phyloP scores from a whole-genome alignment of 2,329 filamentous ascomycete species.

The Parastagonospora nodorum region DNA sequence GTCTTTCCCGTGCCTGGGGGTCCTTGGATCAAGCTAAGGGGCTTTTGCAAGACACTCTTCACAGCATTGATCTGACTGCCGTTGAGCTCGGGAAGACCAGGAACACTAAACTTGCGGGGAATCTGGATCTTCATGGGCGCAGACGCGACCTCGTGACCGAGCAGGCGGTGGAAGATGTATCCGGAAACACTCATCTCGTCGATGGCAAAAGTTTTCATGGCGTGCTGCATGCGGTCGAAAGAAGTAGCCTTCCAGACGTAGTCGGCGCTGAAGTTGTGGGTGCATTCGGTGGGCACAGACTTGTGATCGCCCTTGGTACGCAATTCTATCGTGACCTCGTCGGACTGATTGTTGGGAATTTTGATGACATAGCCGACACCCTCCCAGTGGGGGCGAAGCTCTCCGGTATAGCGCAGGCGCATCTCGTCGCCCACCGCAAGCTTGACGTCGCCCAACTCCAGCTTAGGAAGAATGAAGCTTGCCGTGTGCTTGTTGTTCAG shows the following conservation, averaged over 20 bases:
- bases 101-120: constrained; percentile 96
- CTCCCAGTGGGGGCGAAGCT: constrained; percentile 90
- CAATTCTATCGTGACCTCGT: constrained; percentile 94
- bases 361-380: constrained; percentile 99
- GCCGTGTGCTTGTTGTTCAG: constrained; percentile 97
- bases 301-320: constrained; percentile 96
- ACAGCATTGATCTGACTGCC: constrained; percentile 95
- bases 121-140: constrained; percentile 95
- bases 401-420: constrained; percentile 94
- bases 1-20: constrained; percentile 98
- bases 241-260: constrained; percentile 99
- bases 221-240: constrained; percentile 98
- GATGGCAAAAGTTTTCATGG: constrained; percentile 98
- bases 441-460: constrained; percentile 97
- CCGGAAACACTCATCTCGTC: constrained; percentile 98
- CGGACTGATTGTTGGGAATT: constrained; percentile 98
- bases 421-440: constrained; percentile 98
- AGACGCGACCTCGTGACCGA: constrained; percentile 92
- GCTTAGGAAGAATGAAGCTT: constrained; percentile 93
- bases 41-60: constrained; percentile 91
- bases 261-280: constrained; percentile 96
- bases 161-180: constrained; percentile 96
- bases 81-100: constrained; percentile 92
- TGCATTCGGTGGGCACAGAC: constrained; percentile 92
- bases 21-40: constrained; percentile 93